Conservation (phyloP, 2,329 filamentous ascomycete genomes). For the Pseudogymnoascus sp. region DNA sequence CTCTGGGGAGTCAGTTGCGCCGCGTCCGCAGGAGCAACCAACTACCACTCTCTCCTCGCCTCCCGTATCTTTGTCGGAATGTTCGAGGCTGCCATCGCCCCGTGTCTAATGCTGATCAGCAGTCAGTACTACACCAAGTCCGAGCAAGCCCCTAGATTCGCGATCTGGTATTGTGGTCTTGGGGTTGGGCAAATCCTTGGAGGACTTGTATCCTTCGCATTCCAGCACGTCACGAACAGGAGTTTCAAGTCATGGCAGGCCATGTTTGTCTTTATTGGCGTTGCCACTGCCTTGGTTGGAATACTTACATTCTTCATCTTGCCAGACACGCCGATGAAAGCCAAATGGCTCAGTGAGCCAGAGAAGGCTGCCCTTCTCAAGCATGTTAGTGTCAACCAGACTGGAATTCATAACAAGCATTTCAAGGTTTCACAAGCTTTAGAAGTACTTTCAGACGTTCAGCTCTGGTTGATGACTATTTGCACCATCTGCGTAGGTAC, state of each 20-base stretch:
- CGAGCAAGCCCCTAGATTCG: conserved; percentile 29
- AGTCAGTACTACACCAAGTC: conserved; percentile 29
- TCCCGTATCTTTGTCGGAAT: conserved; percentile 40
- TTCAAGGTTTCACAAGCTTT: conserved; percentile 40
- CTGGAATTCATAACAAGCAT: conserved; percentile 41
- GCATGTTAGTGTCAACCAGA: conserved; percentile 46
- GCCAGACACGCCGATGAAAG: conserved; percentile 41
- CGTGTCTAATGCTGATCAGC: conserved; percentile 28
- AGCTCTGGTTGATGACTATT: conserved; percentile 24
- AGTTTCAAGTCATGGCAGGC: conserved; percentile 16
- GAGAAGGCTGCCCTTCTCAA: conserved; percentile 39
- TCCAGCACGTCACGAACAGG: conserved; percentile 16
- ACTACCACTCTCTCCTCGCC: conserved; percentile 46
- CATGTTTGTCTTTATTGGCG: conserved; percentile 12
- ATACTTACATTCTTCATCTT: conserved; percentile 36
- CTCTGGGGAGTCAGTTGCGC: conserved; percentile 51
- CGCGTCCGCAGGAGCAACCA: conserved; percentile 43
- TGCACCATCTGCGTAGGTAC: background rate
- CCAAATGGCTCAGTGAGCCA: conserved; percentile 29
- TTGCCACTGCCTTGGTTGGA: conserved; percentile 20
- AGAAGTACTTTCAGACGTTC: conserved; percentile 35
- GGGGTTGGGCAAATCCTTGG: conserved; percentile 14
- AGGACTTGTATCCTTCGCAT: conserved; percentile 16
- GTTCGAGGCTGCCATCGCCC: conserved; percentile 22
- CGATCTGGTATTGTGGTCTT: conserved; percentile 22